A percentile compares a stretch with the other conserved stretches of the same genome.
phyloP scores from a whole-genome alignment of 73 alveolate species.

The Urostyla sp. region DNA sequence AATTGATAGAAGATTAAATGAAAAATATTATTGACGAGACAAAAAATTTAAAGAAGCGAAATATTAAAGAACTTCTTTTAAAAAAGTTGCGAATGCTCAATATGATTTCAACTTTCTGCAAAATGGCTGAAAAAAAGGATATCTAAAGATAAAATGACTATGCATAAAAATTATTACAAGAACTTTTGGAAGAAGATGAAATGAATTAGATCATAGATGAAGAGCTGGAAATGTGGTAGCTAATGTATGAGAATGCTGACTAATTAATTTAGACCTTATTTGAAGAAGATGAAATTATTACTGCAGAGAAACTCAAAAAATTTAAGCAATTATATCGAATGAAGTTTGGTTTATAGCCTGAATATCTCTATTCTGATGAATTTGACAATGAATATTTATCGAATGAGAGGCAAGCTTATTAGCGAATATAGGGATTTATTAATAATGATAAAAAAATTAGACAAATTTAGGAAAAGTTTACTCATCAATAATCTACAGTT shows the following conservation, averaged over 20 bases:
- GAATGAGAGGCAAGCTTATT: no score
- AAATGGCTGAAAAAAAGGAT: constrained; percentile 6
- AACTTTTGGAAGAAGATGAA: constrained; percentile 41
- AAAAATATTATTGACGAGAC: constrained; percentile 41
- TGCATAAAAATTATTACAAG: background rate
- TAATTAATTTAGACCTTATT: constrained; percentile 4
- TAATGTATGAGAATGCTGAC: constrained; percentile 4
- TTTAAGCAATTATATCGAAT: constrained; percentile 13
- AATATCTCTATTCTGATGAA: constrained; percentile 20
- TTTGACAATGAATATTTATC: constrained; percentile 2
- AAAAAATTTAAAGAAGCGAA: background rate
- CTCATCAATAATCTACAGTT: no score
- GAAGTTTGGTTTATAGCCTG: constrained; percentile 40
- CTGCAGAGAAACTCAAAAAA: constrained; percentile 10
- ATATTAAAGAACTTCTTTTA: constrained; percentile 8
- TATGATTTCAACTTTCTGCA: constrained; percentile 43
- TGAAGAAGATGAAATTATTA: background rate
- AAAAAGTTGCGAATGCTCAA: constrained; percentile 43
- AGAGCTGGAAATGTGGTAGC: constrained; percentile 14
- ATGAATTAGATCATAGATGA: constrained; percentile 33
- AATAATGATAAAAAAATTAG: no score
- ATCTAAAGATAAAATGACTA: constrained; percentile 1
- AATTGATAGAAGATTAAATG: constrained; percentile 24
- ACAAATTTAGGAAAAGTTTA: no score
- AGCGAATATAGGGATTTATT: no score